A percentile compares a stretch with the other conserved stretches of the same genome.
Conservation (phyloP, 345 rosid species). For the Eucalyptus leucophloia region DNA sequence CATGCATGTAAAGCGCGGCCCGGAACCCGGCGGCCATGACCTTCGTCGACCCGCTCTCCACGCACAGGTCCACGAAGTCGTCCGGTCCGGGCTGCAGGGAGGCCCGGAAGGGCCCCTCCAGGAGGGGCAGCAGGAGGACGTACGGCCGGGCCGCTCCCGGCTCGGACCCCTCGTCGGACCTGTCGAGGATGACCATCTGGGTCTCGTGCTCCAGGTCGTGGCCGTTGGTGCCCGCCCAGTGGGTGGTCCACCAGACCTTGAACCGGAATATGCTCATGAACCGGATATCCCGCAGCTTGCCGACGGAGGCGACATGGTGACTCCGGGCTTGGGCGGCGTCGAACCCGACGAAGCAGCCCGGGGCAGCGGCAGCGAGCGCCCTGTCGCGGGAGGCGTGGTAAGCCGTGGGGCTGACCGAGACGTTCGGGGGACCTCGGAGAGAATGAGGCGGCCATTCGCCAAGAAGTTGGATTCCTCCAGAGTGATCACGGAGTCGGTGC, state of each 20-base stretch:
- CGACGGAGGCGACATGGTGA: constrained; percentile 60
- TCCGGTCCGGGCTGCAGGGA: constrained; percentile 53
- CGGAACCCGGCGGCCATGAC: constrained; percentile 37
- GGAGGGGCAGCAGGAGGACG: constrained; percentile 55
- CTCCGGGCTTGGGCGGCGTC: constrained; percentile 8
- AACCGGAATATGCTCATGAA: constrained; percentile 98
- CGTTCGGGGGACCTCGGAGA: constrained; percentile 60
- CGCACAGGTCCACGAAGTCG: constrained; percentile 60
- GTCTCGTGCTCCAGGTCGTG: constrained; percentile 67
- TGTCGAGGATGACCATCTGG: constrained; percentile 60
- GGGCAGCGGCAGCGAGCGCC: background rate
- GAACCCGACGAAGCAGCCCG: constrained; percentile 67
- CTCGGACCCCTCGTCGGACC: constrained; percentile 8
- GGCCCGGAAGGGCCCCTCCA: constrained; percentile 70
- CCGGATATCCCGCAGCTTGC: constrained; percentile 44
- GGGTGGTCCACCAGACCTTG: constrained; percentile 99
- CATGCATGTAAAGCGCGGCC: constrained; percentile 41
- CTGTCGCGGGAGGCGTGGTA: constrained; percentile 11
- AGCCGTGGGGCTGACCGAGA: constrained; percentile 26
- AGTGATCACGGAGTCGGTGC: constrained; percentile 11
- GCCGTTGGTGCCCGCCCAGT: constrained; percentile 83
- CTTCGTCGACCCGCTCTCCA: constrained; percentile 71
- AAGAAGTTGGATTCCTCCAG: constrained; percentile 36
- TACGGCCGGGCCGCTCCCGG: constrained; percentile 40
- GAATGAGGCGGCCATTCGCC: constrained; percentile 50